These are phyloP conservation scores for Oryza coarctata DNA, from an alignment of 176 grass and related monocot species.

Conservation along the genomic window DNA sequence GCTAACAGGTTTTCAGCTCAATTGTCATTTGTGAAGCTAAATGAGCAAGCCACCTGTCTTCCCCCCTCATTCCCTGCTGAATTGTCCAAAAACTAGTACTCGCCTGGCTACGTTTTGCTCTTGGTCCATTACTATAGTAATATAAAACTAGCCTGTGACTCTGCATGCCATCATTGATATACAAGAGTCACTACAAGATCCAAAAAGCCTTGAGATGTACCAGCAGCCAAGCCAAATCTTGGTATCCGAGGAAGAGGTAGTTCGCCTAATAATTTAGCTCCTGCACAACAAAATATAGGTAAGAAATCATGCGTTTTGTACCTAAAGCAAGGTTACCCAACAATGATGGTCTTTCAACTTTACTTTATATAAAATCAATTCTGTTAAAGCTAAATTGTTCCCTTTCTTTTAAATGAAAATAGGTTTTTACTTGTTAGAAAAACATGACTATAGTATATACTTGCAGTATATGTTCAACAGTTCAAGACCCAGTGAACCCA, in stretches of 20 bases:
- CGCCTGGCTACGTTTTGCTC: neutral
- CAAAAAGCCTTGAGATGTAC: constrained; percentile 30
- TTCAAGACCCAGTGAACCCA: no score
- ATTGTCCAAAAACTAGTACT: neutral
- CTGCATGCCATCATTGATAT: neutral
- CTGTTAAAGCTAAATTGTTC: neutral
- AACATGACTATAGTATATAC: no score
- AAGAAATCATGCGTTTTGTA: constrained; percentile 17
- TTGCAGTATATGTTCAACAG: no score
- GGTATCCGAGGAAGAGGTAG: neutral
- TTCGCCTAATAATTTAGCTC: neutral
- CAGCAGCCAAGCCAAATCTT: neutral
- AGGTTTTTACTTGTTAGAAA: no score
- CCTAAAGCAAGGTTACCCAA: constrained; percentile 18
- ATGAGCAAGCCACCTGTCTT: neutral
- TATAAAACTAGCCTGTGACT: neutral
- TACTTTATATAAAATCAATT: constrained; percentile 10
- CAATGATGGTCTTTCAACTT: neutral
- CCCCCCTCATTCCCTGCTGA: neutral
- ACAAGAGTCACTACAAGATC: neutral
- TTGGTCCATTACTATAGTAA: neutral
- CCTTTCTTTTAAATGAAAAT: neutral
- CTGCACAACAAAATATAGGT: constrained; percentile 34
- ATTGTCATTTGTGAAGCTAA: neutral
- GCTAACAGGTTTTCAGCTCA: neutral